Evolutionary conservation across 768 basidiomycete species (phyloP), one percentile per base, ranked within the genome.

Genomic region (Calocera viscosa): DNA sequence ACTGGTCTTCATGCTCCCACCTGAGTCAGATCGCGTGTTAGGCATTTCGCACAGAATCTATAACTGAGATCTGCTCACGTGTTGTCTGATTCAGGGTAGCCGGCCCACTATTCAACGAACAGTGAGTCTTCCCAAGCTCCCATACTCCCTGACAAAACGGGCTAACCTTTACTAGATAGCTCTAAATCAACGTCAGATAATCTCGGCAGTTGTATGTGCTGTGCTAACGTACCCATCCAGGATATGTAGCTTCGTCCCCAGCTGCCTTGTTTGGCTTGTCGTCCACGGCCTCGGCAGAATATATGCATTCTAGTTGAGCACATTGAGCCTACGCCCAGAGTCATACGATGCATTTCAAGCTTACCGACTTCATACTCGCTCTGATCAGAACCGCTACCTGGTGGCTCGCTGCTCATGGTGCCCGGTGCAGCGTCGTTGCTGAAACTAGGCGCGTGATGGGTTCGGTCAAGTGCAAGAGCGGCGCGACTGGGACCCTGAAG

Each of bases 1-100:
- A 60, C 30, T 60, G 53, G 22, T 60, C 53, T 22, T 60, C 14
- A 60, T 60, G 53, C 22, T 60, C 53, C 53, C 53, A 60, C 22
- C 53, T 60, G 26, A 10, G 30, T 16, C 8, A 11, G 10, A 30
- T 11, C 26, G 14, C 11, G 49, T 28, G 53, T 60, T 11, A 60
- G 26, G n/a, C n/a, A 16, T 32, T 26, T 16, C 26, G 53, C 2
- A 28, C 19, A 60, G 24, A 2, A 60, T 2, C 53, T 10, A 28
- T 26, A 60, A 60, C 5, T 5, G 19, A 19, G 5, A 19, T 19
- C 24, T n/a, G n/a, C n/a, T n/a, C 7, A 60, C 53, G 53, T 60
- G 19, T 60, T 60, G 2, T 60, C 53, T 5, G 26, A 28, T 2
- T 60, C 53, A 2, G 53, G 30, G 53, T 28, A 60, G 7, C 30